Base-by-base conservation (phyloP, 495 filamentous ascomycete genomes). In the Hyaloscypha hepaticicola region DNA sequence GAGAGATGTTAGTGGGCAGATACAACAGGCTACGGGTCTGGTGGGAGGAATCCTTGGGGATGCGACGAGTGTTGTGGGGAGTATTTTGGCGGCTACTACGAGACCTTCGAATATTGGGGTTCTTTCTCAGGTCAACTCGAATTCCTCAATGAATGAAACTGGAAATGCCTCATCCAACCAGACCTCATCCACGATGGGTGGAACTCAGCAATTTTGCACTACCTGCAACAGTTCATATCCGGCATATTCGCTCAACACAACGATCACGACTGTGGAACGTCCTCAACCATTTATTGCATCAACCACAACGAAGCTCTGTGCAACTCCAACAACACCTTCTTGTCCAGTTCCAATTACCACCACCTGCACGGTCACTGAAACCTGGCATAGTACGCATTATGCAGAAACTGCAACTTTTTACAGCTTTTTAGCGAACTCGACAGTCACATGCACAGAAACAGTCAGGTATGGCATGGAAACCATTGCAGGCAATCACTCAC, bases 301-400 rank as follows among this genome's bases (percentile, higher is more conserved):
- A 19, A 25, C 45, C 22, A 24, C 25, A 31, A 16, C 29, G 2
- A 26, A 21, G 16, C 1, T 27, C 24, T 16, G 24, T 4, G 19
- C 60, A 4, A 21, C 59, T 16, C 24, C 50, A 9, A 34, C 51
- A 29, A 55, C 21, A 25, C 22, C 31, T 4, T 29, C 52, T 16
- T 69, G 60, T 27, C 59, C 58, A 56, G 41, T 27, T 38, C 49
- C 28, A 52, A 26, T 29, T 9, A 62, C 66, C 1, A 58, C 27
- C 21, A 69, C 63, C 16, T 69, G 52, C 19, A 69, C 60, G 3
- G 49, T 63, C 22, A 69, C 67, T 5, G 67, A 69, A 53, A 69
- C 59, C 8, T 69, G 67, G 67, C 63, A 69, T 60, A 66, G 63
- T 51, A 69, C 67, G 22, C 63, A 66, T 31, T 69, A 69, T 66